Evolutionary conservation across 805 yeast species (phyloP), one percentile per base, ranked within the genome.

Genomic region (Hanseniaspora taiwanica): DNA sequence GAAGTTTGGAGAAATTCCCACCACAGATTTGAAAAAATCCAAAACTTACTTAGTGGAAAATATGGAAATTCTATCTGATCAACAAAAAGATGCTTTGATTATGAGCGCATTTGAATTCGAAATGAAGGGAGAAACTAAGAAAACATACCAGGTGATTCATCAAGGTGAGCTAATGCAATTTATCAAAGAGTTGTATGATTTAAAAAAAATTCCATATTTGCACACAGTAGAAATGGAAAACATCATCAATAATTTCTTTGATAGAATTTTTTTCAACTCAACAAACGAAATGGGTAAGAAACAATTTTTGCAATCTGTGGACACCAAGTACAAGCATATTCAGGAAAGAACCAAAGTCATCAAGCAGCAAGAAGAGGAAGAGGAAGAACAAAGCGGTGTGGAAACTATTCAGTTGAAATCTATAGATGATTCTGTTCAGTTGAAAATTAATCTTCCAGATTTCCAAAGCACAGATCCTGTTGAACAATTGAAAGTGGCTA

Each of bases 61-160:
- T 58, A 74, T 82, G 31, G 66, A 71, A 43, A 82, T 91, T 42
- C 74, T 87, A 38, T 74, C 75, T 3, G 85, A 80, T 47, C 77
- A 78, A 45, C 96, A 91, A 56, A 85, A 87, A 54, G 97, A 91
- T 58, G 84, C 94, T 0, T 72, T 91, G 44, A 67, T 87, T 55
- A 87, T 89, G 96, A 78, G 79, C 17, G 93, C 96, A 0, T 91
- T 91, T 58, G 94, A 89, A 52, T 65, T 68, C 42, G 84, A 85
- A 56, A 66, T 89, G 45, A 74, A 70, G 12, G 80, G 76, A 17
- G 69, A 84, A 37, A 52, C 69, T 0, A 45, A 48, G 5, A 55
- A 58, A 6, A 76, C 94, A 8, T 70, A 68, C 44, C 79, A 74
- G 44, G 72, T 76, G n/a, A 78, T 89, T 35, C 80, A 76, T 56